A percentile compares a stretch with the other conserved stretches of the same genome.
phyloP scores from a whole-genome alignment of 768 basidiomycete species.

The Mycena alexandri region DNA sequence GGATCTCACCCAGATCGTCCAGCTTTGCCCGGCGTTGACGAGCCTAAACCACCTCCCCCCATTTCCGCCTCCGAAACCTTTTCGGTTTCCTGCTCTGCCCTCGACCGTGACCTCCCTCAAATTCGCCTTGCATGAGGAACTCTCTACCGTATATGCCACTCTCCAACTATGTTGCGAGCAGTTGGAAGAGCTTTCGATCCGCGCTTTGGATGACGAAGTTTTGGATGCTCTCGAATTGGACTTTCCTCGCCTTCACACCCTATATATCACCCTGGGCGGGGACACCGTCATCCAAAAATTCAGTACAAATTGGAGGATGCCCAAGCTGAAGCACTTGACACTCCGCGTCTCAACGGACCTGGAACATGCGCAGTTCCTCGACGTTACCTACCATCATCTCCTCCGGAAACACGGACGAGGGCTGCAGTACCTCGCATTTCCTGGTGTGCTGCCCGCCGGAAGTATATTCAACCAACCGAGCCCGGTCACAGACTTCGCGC shows the following conservation, averaged over 20 bases:
- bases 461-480: too few relatives aligned
- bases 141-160: neutral
- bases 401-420: neutral
- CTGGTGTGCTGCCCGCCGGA: neutral
- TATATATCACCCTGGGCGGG: neutral
- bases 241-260: neutral
- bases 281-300: neutral
- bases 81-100: neutral
- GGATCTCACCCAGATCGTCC: neutral
- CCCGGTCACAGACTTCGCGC: neutral
- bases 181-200: neutral
- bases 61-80: neutral
- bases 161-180: neutral
- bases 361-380: neutral
- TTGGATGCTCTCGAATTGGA: neutral
- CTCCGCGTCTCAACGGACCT: neutral
- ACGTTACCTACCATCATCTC: neutral
- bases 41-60: slow-evolving; percentile 6
- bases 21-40: neutral
- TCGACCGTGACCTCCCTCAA: neutral
- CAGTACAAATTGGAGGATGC: neutral
- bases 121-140: neutral
- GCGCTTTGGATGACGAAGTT: neutral
- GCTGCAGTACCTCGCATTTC: slow-evolving; percentile 2
- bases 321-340: neutral